Evolutionary conservation across 225 moss, liverwort and hornwort genomes (phyloP).

Genomic region (Climacium dendroides): DNA sequence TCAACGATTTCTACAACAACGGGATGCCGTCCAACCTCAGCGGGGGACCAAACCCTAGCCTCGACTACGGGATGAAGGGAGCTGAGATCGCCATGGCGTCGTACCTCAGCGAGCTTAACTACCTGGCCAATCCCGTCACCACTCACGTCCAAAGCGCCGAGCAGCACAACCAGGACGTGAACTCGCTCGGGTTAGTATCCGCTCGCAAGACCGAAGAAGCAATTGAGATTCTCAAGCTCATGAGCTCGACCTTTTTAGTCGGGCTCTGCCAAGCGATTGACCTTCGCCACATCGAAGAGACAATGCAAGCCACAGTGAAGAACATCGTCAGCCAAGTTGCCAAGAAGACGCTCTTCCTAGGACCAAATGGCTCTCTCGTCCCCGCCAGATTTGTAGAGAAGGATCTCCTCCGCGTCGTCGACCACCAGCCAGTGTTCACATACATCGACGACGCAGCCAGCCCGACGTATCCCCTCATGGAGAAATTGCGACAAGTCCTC

Average conservation of each 20-base stretch:
- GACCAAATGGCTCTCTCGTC: not conserved
- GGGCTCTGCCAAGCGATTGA: slow-evolving; percentile 34
- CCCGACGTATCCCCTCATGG: slow-evolving; percentile 45
- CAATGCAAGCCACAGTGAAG: slow-evolving; percentile 47
- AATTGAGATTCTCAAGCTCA: slow-evolving; percentile 22
- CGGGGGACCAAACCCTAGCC: slow-evolving; percentile 43
- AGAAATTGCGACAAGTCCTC: slow-evolving; percentile 40
- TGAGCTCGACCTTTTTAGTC: slow-evolving; percentile 18
- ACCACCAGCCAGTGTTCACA: slow-evolving; percentile 39
- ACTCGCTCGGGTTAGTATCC: slow-evolving; percentile 48
- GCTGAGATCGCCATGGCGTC: slow-evolving; percentile 58
- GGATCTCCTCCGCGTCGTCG: slow-evolving; percentile 47
- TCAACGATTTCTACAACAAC: slow-evolving; percentile 37
- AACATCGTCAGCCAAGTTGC: slow-evolving; percentile 23
- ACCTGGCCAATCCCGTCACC: slow-evolving; percentile 56
- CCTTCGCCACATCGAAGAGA: slow-evolving; percentile 58
- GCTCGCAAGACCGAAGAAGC: slow-evolving; percentile 38
- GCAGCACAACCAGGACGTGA: slow-evolving; percentile 29
- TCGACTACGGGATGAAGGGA: slow-evolving; percentile 62
- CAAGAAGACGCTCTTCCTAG: slow-evolving; percentile 37
- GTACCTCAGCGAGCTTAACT: slow-evolving; percentile 45
- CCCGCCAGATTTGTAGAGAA: slow-evolving; percentile 33
- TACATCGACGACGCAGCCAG: slow-evolving; percentile 61
- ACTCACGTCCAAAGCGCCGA: slow-evolving; percentile 47
- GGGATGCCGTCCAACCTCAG: slow-evolving; percentile 21